Evolutionary conservation across 1,284 basidiomycete genomes (phyloP).

Genomic region (Trametes hirsuta): DNA sequence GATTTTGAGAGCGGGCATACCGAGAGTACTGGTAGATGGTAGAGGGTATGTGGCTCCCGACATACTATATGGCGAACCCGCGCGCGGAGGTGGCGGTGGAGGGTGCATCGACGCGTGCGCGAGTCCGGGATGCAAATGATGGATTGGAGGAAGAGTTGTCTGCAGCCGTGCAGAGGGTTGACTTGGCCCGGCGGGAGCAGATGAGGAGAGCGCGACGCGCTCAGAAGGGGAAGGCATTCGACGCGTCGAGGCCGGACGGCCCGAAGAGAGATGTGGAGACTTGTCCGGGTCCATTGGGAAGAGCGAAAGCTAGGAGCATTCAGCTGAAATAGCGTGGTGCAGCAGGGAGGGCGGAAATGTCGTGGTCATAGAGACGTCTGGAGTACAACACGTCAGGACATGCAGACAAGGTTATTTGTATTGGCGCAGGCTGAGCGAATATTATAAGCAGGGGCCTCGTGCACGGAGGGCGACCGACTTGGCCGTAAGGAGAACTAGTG

Average conservation of each 20-base stretch:
- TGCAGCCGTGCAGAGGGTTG: constrained; percentile 17
- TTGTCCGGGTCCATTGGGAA: constrained; percentile 26
- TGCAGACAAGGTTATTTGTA: constrained; percentile 31
- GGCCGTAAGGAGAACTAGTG: constrained; percentile 22
- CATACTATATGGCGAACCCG: constrained; percentile 9
- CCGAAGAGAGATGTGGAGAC: constrained; percentile 23
- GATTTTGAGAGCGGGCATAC: constrained; percentile 12
- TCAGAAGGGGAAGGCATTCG: constrained; percentile 20
- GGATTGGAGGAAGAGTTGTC: constrained; percentile 61
- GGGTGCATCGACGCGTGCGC: constrained; percentile 38
- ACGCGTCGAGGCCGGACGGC: constrained; percentile 22
- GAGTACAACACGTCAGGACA: constrained; percentile 27
- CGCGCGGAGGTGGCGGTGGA: constrained; percentile 4
- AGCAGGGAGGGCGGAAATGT: constrained; percentile 26
- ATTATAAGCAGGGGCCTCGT: constrained; percentile 28
- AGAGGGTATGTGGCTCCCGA: constrained; percentile 25
- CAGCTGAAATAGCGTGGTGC: constrained; percentile 23
- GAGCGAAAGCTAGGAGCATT: constrained; percentile 23
- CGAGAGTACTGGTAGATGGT: constrained; percentile 27
- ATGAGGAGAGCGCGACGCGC: constrained; percentile 14
- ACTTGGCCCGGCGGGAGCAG: constrained; percentile 13
- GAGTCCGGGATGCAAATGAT: constrained; percentile 63
- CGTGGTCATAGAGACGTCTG: constrained; percentile 32
- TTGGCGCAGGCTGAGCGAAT: constrained; percentile 13
- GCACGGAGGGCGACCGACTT: constrained; percentile 22